Evolutionary conservation across 2,329 filamentous ascomycete species (phyloP), one percentile per base, ranked within the genome.

Genomic region (Stromatinia cepivora): DNA sequence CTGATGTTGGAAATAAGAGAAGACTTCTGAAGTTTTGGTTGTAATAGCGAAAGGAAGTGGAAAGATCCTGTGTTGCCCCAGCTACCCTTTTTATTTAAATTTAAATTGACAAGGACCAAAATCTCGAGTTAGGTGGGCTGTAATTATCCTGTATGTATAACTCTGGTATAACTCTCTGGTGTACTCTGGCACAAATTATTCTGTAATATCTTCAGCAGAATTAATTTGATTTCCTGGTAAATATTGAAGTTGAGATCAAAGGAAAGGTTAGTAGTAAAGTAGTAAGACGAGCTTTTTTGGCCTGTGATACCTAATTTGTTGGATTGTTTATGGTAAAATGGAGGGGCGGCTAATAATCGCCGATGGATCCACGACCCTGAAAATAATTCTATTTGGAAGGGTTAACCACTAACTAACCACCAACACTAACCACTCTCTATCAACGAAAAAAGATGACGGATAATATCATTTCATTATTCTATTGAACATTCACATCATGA

Each of bases 11-110:
- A 28, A 46, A 48, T 65, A 58, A 59, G 39, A 9, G 48, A 54
- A 63, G 42, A 54, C 17, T 46, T 31, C n/a, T 65, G n/a, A 22
- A 65, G 48, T 34, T 63, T 36, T 50, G 59, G 45, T 25, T 20
- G 45, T 20, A 46, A 50, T 25, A 59, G 57, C 57, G 31, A 63
- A 42, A 50, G 45, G 45, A 63, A 63, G 20, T 62, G 20, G 42
- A 63, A 63, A 50, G 46, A 63, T 50, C 59, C 28, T 63, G 45
- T 50, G 59, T 62, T 62, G 45, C 45, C 59, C 59, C 59, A 62
- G 59, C 59, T 62, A 62, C 59, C 58, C 59, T 62, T 34, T 28
- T 50, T 50, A 20, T 63, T 63, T 31, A 39, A 50, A 20, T 63
- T 63, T 31, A 39, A 50, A 58, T 58, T 58, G 56, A 8, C 56